phyloP scores from a whole-genome alignment of 1,139 yeast genomes.

The Taiozyma sp. region DNA sequence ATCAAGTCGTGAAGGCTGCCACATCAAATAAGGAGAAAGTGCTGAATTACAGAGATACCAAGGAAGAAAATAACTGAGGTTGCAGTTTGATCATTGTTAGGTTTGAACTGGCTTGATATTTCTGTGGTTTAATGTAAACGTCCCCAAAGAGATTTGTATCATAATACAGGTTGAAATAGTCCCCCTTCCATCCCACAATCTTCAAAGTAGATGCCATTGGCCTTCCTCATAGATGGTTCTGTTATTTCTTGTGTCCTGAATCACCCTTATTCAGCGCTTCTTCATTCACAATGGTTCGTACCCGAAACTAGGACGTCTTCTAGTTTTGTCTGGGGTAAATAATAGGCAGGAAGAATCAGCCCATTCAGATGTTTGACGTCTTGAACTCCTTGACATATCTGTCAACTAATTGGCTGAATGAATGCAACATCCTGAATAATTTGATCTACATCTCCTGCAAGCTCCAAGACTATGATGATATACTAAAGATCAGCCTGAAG shows the following conservation, averaged over 20 bases:
- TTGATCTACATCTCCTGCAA: constrained; percentile 22
- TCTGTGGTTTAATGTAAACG: background rate
- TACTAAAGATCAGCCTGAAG: constrained; percentile 23
- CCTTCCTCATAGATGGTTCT: too few species aligned
- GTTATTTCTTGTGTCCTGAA: too few species aligned
- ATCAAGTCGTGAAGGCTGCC: constrained; percentile 73
- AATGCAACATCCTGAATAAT: constrained; percentile 12
- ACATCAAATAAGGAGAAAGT: constrained; percentile 62
- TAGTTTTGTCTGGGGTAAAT: background rate
- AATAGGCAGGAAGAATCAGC: background rate
- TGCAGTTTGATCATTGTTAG: background rate
- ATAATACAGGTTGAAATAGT: background rate
- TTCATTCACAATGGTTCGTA: too few species aligned
- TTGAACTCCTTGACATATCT: constrained; percentile 28
- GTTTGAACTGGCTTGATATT: background rate
- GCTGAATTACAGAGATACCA: constrained; percentile 32
- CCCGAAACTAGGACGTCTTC: too few species aligned
- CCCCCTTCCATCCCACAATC: too few species aligned
- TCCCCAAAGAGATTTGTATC: background rate
- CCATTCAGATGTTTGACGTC: constrained; percentile 8
- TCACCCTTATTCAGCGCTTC: too few species aligned
- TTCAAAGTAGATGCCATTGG: too few species aligned
- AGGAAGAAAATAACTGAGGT: background rate
- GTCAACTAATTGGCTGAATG: constrained; percentile 18
- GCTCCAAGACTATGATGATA: constrained; percentile 17